Evolutionary conservation across 768 basidiomycete species (phyloP).

Genomic region (Boletus speciosus): DNA sequence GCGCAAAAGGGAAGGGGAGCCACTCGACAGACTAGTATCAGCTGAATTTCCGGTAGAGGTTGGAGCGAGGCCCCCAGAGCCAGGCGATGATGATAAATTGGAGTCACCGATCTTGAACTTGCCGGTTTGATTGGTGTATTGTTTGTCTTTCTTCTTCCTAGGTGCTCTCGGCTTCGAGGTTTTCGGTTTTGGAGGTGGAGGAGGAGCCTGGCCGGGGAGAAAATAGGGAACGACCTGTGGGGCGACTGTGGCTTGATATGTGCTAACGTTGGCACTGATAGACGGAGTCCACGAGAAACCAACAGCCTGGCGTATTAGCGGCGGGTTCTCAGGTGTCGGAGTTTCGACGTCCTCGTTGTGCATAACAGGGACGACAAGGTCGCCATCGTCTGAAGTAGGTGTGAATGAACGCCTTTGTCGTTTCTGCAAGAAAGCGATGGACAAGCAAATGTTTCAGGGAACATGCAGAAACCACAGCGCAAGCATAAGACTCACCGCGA

Average conservation of each 20-base stretch:
- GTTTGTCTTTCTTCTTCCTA: constrained; percentile 33
- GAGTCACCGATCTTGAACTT: constrained; percentile 45
- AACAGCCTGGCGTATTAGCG: constrained; percentile 58
- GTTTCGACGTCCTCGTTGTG: constrained; percentile 40
- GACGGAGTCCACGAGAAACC: constrained; percentile 44
- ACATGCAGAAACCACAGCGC: neutral
- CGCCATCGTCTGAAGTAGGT: constrained; percentile 51
- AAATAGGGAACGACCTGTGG: constrained; percentile 33
- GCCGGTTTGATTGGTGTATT: constrained; percentile 44
- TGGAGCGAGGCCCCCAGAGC: constrained; percentile 32
- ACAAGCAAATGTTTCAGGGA: neutral
- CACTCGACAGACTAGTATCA: neutral
- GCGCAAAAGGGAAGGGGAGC: neutral
- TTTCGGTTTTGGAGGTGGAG: constrained; percentile 23
- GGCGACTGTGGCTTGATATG: constrained; percentile 28
- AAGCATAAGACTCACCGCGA: constrained; percentile 35
- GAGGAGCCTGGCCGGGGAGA: constrained; percentile 51
- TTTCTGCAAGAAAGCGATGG: constrained; percentile 27
- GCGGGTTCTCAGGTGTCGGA: constrained; percentile 44
- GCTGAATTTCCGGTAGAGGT: constrained; percentile 24
- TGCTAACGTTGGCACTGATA: constrained; percentile 24
- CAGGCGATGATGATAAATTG: constrained; percentile 20
- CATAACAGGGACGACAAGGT: constrained; percentile 37
- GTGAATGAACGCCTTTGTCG: constrained; percentile 48
- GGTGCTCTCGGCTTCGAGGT: constrained; percentile 24